Evolutionary conservation across 306 rosid genomes (phyloP).

Genomic region (Begonia fuchsioides): DNA sequence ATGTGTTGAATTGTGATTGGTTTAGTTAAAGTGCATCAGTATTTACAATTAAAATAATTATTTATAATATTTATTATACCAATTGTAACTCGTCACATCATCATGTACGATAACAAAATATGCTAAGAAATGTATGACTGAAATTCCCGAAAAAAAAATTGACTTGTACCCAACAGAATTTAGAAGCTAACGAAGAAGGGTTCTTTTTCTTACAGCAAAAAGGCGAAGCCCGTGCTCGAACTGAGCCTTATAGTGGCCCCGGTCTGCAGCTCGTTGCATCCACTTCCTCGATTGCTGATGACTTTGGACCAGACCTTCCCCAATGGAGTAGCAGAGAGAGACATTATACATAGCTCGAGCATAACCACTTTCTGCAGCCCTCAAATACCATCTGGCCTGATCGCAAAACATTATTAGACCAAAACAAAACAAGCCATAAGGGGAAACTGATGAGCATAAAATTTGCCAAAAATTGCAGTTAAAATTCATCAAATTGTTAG

Average conservation of each 20-base stretch:
- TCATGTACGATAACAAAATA: no score
- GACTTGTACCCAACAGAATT: no score
- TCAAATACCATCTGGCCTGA: constrained; percentile 80
- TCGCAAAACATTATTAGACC: no score
- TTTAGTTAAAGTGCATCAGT: no score
- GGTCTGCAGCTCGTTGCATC: constrained; percentile 93
- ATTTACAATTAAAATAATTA: no score
- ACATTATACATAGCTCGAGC: constrained; percentile 80
- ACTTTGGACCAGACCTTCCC: constrained; percentile 53
- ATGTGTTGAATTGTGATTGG: no score
- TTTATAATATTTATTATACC: no score
- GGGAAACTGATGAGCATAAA: not conserved
- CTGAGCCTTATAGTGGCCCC: constrained; percentile 73
- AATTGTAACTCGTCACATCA: no score
- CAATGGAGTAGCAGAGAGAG: constrained; percentile 58
- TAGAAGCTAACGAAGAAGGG: not conserved
- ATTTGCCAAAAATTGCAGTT: not conserved
- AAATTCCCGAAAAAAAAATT: no score
- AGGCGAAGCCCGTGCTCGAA: constrained; percentile 75
- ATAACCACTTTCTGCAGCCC: constrained; percentile 85
- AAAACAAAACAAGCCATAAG: not conserved
- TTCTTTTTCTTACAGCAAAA: constrained; percentile 43
- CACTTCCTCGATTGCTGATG: constrained; percentile 58
- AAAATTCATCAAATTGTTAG: not conserved
- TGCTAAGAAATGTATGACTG: no score